Evolutionary conservation across 2,329 filamentous ascomycete genomes (phyloP), one percentile per base, ranked within the genome.

Genomic region (Penicillium hesseltinei): DNA sequence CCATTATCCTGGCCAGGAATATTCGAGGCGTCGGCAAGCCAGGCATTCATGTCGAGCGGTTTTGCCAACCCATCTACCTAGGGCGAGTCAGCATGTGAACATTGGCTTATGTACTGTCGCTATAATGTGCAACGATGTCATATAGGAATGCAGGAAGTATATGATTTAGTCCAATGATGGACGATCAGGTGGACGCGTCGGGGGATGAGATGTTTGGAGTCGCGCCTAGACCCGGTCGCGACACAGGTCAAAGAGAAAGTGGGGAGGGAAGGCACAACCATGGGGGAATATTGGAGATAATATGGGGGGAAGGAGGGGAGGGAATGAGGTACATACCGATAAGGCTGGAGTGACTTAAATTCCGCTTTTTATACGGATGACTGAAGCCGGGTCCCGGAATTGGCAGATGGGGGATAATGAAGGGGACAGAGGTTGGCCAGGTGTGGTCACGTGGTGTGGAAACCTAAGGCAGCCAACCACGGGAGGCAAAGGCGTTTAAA

Each of bases 41-140:
- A 80, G 72, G 75, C 76, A 76, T 80, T 81, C 78, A 81, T 80
- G 71, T 77, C 78, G 77, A 73, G 71, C 67, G 67, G 66, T 71
- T 72, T 69, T 72, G 69, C 72, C 72, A 75, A 77, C 77, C 77
- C 77, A 80, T 80, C 76, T 78, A 71, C 62, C 63, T 65, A 55
- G 54, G 64, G 51, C 27, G 35, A 33, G 58, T 67, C 50, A 66
- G 64, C 54, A 49, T 56, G 23, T 35, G 46, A 38, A 46, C 44
- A 46, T 51, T 45, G 15, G 35, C 27, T n/a, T 33, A 56, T 54
- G 54, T 55, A 51, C 48, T 56, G 68, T 66, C 66, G 66, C 65
- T 63, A 60, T 55, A 60, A 29, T 19, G 29, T 21, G 36, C 17
- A 19, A 27, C 29, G 2, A 38, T 31, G 3, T 31, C 31, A 29